Percentiles rank a stretch among this genome's conserved stretches.
phyloP scores from a whole-genome alignment of 495 filamentous ascomycete species.

The Lindgomyces ingoldianus region DNA sequence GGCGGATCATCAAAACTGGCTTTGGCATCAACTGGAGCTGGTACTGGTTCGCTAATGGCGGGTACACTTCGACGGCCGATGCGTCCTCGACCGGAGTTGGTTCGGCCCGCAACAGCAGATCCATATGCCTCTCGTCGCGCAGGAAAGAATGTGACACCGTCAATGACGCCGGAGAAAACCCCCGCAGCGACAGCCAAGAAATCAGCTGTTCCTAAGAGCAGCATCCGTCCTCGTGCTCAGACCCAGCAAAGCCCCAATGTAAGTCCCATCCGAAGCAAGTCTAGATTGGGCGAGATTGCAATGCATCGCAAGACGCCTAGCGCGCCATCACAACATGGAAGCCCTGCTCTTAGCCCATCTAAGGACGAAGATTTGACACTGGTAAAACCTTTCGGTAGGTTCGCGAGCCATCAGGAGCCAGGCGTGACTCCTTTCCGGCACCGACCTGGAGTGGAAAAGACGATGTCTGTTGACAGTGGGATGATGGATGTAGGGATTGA shows the following conservation, averaged over 20 bases:
- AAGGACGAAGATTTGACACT: slow-evolving; percentile 47
- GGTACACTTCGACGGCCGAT: slow-evolving; percentile 60
- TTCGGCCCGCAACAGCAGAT: slow-evolving; percentile 61
- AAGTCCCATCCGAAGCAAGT: slow-evolving; percentile 37
- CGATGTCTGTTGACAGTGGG: slow-evolving; percentile 41
- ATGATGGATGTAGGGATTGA: slow-evolving; percentile 40
- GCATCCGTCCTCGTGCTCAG: slow-evolving; percentile 22
- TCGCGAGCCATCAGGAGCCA: slow-evolving; percentile 24
- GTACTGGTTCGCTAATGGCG: slow-evolving; percentile 55
- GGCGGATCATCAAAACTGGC: slow-evolving; percentile 30
- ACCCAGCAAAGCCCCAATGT: slow-evolving; percentile 37
- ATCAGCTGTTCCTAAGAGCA: slow-evolving; percentile 34
- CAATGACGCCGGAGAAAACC: slow-evolving; percentile 49
- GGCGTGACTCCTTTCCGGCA: slow-evolving; percentile 27
- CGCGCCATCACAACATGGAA: slow-evolving; percentile 31
- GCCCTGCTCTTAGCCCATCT: slow-evolving; percentile 36
- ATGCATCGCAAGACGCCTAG: slow-evolving; percentile 36
- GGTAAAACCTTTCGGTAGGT: slow-evolving; percentile 41
- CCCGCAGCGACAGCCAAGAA: slow-evolving; percentile 50
- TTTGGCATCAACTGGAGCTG: slow-evolving; percentile 30
- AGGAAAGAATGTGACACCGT: slow-evolving; percentile 46
- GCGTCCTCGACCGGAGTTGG: slow-evolving; percentile 52
- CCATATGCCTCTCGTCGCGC: slow-evolving; percentile 52
- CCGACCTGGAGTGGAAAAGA: slow-evolving; percentile 38
- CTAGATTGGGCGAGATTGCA: slow-evolving; percentile 24